Percentiles rank a stretch among this genome's conserved stretches.
Evolutionary conservation across 2,329 filamentous ascomycete species (phyloP).

Genomic region (Sporothrix protearum): DNA sequence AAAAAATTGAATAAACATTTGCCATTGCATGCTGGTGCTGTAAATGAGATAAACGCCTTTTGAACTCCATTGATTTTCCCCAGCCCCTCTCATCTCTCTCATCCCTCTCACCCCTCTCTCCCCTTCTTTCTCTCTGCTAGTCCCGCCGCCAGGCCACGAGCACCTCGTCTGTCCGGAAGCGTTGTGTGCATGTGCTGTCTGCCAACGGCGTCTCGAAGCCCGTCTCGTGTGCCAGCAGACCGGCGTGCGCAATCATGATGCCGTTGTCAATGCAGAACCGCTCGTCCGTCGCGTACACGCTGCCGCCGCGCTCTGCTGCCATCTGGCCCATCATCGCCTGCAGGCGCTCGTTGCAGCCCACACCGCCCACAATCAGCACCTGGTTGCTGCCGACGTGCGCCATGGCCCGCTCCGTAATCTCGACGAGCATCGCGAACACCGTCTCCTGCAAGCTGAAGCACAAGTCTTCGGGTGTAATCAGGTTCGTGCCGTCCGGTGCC

Average conservation of each 20-base stretch:
- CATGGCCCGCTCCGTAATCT: slow-evolving; percentile 98
- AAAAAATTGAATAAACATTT: background rate
- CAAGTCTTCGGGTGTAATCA: slow-evolving; percentile 80
- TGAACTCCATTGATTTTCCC: background rate
- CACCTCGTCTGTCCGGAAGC: slow-evolving; percentile 79
- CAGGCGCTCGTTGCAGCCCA: slow-evolving; percentile 88
- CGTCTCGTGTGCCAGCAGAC: slow-evolving; percentile 76
- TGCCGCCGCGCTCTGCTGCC: slow-evolving; percentile 83
- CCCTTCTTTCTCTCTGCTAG: slow-evolving; percentile 33
- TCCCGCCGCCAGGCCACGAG: slow-evolving; percentile 71
- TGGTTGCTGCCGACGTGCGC: slow-evolving; percentile 88
- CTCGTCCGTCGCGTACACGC: slow-evolving; percentile 92
- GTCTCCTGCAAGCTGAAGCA: slow-evolving; percentile 97
- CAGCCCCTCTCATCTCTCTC: no score
- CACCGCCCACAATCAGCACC: slow-evolving; percentile 91
- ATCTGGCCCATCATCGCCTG: slow-evolving; percentile 99
- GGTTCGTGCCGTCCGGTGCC: slow-evolving; percentile 49
- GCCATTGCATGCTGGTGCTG: background rate
- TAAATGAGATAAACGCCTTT: background rate
- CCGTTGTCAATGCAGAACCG: slow-evolving; percentile 98
- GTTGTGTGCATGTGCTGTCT: slow-evolving; percentile 80
- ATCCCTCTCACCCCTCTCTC: background rate
- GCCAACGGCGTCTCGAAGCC: slow-evolving; percentile 73
- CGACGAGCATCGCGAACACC: slow-evolving; percentile 92
- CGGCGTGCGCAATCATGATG: slow-evolving; percentile 99